Base-by-base conservation (phyloP, 768 basidiomycete genomes). In the Rhodotorula babjevae region DNA sequence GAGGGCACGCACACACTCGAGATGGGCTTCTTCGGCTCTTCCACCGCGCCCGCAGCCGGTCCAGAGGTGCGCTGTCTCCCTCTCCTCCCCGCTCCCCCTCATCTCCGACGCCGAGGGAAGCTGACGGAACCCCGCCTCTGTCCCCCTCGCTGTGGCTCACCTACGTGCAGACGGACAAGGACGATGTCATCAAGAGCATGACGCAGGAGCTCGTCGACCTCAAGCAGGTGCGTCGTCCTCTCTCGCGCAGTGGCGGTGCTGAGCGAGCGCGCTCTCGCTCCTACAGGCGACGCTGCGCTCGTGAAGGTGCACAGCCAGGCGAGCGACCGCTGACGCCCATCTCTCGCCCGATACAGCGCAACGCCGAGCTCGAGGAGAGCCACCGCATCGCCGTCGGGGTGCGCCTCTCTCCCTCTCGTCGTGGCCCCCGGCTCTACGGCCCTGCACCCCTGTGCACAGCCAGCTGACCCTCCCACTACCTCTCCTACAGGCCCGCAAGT, bases 141-240 rank as follows among this genome's bases (percentile, higher is more conserved):
- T n/a, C n/a, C n/a, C 44, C 46, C 46, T 46, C 56, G 31, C 44
- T n/a, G 21, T 14, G 8, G 18, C 15, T 2, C 3, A 27, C 36
- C n/a, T 27, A 15, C 5, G 12, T 12, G 4, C 27, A 61, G 40
- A 10, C 29, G 56, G 42, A 65, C 52, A 63, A 63, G 55, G 70
- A 67, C 21, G 65, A 67, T 16, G 50, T 71, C 7, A 58, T 71
- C 15, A 57, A 56, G 19, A 40, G 64, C 29, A 19, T 71, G 44
- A 71, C 56, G 15, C 29, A 46, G 19, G 70, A 67, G n/a, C 47
- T 71, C 21, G 61, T 63, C 16, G 40, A 23, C 23, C 47, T 36
- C 0, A 33, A 49, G 19, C 55, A 71, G 65, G 70, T 71, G 61
- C 16, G 68, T 63, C 11, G 16, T 3, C 25, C n/a, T 55, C 52